Conservation (phyloP, 495 filamentous ascomycete species). For the Ramalina intermedia region DNA sequence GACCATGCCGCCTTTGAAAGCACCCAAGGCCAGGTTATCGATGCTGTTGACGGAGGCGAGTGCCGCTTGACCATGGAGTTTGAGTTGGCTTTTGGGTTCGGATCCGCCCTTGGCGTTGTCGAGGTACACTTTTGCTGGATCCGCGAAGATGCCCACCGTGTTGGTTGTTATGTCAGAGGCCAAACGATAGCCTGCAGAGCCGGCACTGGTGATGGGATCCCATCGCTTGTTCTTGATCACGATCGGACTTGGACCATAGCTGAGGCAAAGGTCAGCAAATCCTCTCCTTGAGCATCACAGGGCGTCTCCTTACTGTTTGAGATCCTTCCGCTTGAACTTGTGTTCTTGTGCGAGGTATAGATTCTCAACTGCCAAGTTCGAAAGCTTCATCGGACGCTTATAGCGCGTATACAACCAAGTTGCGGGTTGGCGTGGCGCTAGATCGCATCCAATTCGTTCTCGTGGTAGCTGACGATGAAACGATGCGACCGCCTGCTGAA, state of each 20-base stretch:
- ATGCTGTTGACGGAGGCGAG: slow-evolving; percentile 22
- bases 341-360: slow-evolving; percentile 44
- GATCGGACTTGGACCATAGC: slow-evolving; percentile 18
- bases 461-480: slow-evolving; percentile 53
- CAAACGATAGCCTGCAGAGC: slow-evolving; percentile 20
- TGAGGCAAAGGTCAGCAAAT: slow-evolving; percentile 4
- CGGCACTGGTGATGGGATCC: slow-evolving; percentile 34
- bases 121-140: slow-evolving; percentile 19
- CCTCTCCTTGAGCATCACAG: not conserved
- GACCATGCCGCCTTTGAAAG: slow-evolving; percentile 25
- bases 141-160: slow-evolving; percentile 20
- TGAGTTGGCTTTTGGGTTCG: not conserved
- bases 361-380: slow-evolving; percentile 47
- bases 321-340: slow-evolving; percentile 39
- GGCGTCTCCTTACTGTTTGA: slow-evolving; percentile 41
- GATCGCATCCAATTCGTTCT: slow-evolving; percentile 41
- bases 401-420: slow-evolving; percentile 51
- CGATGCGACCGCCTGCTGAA: slow-evolving; percentile 41
- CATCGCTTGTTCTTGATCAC: slow-evolving; percentile 24
- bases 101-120: not conserved
- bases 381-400: slow-evolving; percentile 45
- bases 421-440: slow-evolving; percentile 47
- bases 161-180: slow-evolving; percentile 18
- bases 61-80: slow-evolving; percentile 13
- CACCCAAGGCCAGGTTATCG: slow-evolving; percentile 20